These are phyloP conservation scores for Picea sitchensis DNA, from an alignment of 75 land plant genomes.

Conservation along the genomic window DNA sequence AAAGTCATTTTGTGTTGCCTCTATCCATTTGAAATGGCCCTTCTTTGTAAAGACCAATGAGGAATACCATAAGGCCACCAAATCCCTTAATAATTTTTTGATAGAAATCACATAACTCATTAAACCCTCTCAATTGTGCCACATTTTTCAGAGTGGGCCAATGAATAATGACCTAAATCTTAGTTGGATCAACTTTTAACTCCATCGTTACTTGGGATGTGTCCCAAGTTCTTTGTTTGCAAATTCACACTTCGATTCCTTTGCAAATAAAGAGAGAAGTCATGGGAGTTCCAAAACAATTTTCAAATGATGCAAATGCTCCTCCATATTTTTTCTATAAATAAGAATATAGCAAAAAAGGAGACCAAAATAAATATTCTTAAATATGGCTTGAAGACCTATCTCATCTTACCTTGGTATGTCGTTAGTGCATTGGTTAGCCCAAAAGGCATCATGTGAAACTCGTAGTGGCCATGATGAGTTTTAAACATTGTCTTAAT, in stretches of 20 bases:
- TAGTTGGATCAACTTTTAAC: not conserved
- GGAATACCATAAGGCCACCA: not conserved
- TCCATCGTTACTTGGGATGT: not conserved
- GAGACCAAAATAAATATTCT: too few relatives aligned
- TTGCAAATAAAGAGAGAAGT: not conserved
- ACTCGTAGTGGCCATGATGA: too few relatives aligned
- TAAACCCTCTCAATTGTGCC: not conserved
- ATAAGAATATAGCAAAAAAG: too few relatives aligned
- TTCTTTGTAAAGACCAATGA: not conserved
- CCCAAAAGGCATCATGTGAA: too few relatives aligned
- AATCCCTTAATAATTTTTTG: not conserved
- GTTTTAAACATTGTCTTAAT: too few relatives aligned
- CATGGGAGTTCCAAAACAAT: too few relatives aligned
- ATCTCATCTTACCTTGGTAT: too few relatives aligned
- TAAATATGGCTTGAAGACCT: too few relatives aligned
- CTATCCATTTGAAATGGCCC: not conserved
- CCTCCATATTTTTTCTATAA: too few relatives aligned
- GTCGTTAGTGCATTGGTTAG: too few relatives aligned
- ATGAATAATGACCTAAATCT: not conserved
- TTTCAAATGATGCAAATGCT: too few relatives aligned
- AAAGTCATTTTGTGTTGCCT: not conserved
- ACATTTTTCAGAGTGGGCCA: not conserved
- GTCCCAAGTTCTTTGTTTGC: not conserved
- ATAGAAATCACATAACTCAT: too few relatives aligned
- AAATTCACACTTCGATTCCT: not conserved